A percentile compares a stretch with the other conserved stretches of the same genome.
phyloP scores from a whole-genome alignment of 1,284 basidiomycete species.

The Rhodofomes roseus region DNA sequence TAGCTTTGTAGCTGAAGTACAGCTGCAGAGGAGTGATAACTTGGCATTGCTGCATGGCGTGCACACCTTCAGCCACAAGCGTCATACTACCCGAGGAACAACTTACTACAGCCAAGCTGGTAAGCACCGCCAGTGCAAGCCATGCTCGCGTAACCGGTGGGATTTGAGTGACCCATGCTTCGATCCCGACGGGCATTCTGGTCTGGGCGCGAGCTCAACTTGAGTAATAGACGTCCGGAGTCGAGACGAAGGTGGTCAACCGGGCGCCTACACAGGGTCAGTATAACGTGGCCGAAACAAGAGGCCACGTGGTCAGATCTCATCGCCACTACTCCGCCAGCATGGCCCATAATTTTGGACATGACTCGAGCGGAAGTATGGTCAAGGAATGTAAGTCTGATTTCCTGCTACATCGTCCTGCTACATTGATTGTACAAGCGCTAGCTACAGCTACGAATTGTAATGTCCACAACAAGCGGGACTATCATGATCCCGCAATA shows the following conservation, averaged over 20 bases:
- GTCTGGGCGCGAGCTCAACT: background rate
- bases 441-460: background rate
- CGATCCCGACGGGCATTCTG: constrained; percentile 72
- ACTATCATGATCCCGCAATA: no score
- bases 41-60: constrained; percentile 75
- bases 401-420: background rate
- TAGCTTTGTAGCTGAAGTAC: constrained; percentile 86
- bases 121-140: constrained; percentile 74
- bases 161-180: constrained; percentile 83
- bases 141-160: constrained; percentile 87
- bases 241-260: background rate
- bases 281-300: background rate
- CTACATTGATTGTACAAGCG: background rate
- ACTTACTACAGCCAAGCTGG: constrained; percentile 82
- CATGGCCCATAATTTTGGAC: no score
- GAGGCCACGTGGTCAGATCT: background rate
- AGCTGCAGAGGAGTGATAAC: constrained; percentile 86
- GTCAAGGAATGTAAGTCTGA: background rate
- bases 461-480: no score
- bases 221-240: background rate
- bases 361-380: no score
- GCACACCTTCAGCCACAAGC: background rate
- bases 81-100: background rate
- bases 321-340: background rate
- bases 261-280: background rate